Base-by-base conservation (phyloP, 176 grass and related monocot species). In the Poa annua region DNA sequence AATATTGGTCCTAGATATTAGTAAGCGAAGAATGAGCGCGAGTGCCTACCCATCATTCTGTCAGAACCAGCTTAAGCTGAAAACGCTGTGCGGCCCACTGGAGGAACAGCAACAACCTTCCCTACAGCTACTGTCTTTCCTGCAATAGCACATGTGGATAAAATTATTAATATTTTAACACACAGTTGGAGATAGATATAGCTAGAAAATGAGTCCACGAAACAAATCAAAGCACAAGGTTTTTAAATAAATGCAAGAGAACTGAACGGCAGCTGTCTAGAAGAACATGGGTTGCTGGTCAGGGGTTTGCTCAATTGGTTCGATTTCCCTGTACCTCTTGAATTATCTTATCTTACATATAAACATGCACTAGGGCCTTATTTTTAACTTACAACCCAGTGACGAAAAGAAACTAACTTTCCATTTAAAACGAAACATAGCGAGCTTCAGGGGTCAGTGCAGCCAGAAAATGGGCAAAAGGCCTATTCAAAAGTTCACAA, bases 81-180 rank as follows among this genome's bases (percentile, higher is more conserved):
- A 87, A 90, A 95, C 69, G 88, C 67, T 9, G 73, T 11, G 68
- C 14, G 91, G 55, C 92, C 92, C 48, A 22, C 57, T 48, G 79
- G 65, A 48, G 87, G 87, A 88, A 98, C 24, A 72, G 79, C 89
- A 78, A 98, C 89, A 61, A 98, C 90, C 82, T 98, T 98, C 38
- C 96, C 96, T 68, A 98, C 87, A 81, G 92, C 96, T 47, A 98
- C 85, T 6, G 96, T 98, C 92, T 93, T 98, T 11, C 96, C 96
- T 98, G 90, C 56, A 88, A 85, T 21, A 10, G 8, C 72, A 15
- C 52, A 69, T 32, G 25, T 35, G 73, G 64, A 82, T 25, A 7
- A 4, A 33, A 75, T 10, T 2, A 1, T 60, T 26, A 77, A 11
- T 83, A 65, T 36, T 33, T 77, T n/a, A 61, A 49, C 4, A 41